Percentiles rank a stretch among this genome's conserved stretches.
Evolutionary conservation across 352 stramenopile genomes (phyloP).

Genomic region (Pythium aphanidermatum): DNA sequence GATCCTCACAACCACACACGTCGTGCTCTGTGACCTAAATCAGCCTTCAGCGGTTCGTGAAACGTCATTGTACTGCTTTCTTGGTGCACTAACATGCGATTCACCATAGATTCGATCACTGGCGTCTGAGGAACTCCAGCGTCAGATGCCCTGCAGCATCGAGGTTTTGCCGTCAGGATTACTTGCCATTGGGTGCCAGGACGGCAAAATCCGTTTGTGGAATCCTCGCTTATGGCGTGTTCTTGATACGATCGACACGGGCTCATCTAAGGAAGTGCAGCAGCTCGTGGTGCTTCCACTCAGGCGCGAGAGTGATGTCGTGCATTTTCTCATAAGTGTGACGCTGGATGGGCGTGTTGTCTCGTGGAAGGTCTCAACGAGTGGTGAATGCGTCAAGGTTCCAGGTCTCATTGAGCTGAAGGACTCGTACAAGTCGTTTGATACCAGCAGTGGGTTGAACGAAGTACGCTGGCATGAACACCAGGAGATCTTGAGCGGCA

Average conservation of each 20-base stretch:
- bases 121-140: conserved; percentile 47
- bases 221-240: conserved; percentile 51
- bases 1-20: conserved; percentile 45
- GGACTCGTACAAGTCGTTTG: conserved; percentile 50
- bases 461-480: conserved; percentile 60
- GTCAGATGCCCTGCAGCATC: conserved; percentile 49
- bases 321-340: conserved; percentile 40
- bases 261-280: conserved; percentile 57
- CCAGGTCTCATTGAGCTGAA: conserved; percentile 37
- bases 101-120: conserved; percentile 39
- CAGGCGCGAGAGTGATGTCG: conserved; percentile 5
- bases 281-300: conserved; percentile 56
- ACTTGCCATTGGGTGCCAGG: conserved; percentile 66
- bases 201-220: conserved; percentile 71
- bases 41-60: conserved; percentile 40
- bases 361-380: conserved; percentile 62
- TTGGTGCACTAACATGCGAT: neutral
- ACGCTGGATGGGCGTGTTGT: conserved; percentile 55
- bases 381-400: conserved; percentile 23
- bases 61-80: neutral
- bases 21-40: conserved; percentile 69
- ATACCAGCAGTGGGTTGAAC: conserved; percentile 44
- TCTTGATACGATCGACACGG: conserved; percentile 57
- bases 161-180: conserved; percentile 55
- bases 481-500: conserved; percentile 47